Conservation (phyloP, 73 alveolate species). For the Symbiodinium natans region DNA sequence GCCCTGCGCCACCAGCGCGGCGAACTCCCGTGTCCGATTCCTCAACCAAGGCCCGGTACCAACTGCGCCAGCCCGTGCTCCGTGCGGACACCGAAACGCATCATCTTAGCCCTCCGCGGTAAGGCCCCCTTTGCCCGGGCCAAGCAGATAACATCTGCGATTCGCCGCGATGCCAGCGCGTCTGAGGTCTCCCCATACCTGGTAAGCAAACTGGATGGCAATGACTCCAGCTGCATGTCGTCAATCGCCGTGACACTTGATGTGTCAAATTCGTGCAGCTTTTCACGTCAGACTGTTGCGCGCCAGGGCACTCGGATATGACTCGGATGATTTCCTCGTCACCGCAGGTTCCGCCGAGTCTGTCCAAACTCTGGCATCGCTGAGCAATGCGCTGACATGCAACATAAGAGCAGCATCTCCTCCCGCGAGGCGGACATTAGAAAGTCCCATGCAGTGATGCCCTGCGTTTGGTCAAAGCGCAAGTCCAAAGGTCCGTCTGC, state of each 20-base stretch:
- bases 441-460: conserved; percentile 71
- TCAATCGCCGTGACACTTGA: background rate
- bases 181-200: conserved; percentile 81
- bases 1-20: conserved; percentile 85
- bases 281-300: background rate
- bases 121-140: conserved; percentile 42
- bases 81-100: too few relatives aligned
- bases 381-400: too few relatives aligned
- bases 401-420: too few relatives aligned
- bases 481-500: conserved; percentile 81
- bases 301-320: conserved; percentile 43
- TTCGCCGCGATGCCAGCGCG: conserved; percentile 30
- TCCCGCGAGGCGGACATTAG: conserved; percentile 72
- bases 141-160: conserved; percentile 68
- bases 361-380: too few relatives aligned
- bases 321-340: conserved; percentile 69
- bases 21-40: conserved; percentile 77
- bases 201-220: background rate
- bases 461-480: conserved; percentile 85
- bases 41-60: background rate
- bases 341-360: too few relatives aligned
- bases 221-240: background rate
- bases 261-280: background rate
- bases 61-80: too few relatives aligned
- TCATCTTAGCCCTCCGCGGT: too few relatives aligned